Evolutionary conservation across 495 filamentous ascomycete species (phyloP).

Genomic region (Collariella sp.): DNA sequence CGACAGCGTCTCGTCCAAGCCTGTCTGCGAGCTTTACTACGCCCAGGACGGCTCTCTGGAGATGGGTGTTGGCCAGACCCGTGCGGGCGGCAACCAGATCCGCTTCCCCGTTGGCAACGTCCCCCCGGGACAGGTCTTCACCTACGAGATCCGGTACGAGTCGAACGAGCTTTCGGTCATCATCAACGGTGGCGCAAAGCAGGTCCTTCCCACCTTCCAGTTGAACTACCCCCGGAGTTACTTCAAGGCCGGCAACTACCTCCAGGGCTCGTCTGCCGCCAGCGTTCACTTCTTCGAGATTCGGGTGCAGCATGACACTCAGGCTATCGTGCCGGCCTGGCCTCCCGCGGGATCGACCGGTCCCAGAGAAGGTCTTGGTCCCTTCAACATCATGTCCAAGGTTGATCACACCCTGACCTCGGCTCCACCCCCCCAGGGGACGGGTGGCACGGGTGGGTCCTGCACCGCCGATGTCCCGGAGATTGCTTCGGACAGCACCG

Average conservation of each 20-base stretch:
- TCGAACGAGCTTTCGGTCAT: slow-evolving; percentile 19
- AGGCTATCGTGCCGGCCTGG: neutral
- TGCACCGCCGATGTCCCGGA: neutral
- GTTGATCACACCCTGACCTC: neutral
- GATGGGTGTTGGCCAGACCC: slow-evolving; percentile 29
- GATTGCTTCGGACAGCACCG: neutral
- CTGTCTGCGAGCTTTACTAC: slow-evolving; percentile 33
- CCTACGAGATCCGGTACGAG: slow-evolving; percentile 31
- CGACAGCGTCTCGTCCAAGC: slow-evolving; percentile 27
- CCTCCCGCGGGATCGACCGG: neutral
- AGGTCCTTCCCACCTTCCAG: slow-evolving; percentile 22
- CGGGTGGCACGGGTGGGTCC: neutral
- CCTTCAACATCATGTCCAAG: neutral
- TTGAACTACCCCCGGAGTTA: slow-evolving; percentile 29
- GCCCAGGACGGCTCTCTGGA: slow-evolving; percentile 20
- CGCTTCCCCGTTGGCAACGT: slow-evolving; percentile 24
- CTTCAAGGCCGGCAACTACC: slow-evolving; percentile 40
- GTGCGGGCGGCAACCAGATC: slow-evolving; percentile 19
- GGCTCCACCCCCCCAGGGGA: neutral
- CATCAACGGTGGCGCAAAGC: slow-evolving; percentile 25
- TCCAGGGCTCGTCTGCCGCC: slow-evolving; percentile 27
- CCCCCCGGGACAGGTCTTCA: slow-evolving; percentile 21
- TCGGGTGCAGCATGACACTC: slow-evolving; percentile 18
- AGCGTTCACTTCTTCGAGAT: slow-evolving; percentile 29
- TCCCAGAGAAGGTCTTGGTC: neutral